These are phyloP conservation scores for Mycena metata DNA, from an alignment of 768 basidiomycete genomes.

Conservation along the genomic window DNA sequence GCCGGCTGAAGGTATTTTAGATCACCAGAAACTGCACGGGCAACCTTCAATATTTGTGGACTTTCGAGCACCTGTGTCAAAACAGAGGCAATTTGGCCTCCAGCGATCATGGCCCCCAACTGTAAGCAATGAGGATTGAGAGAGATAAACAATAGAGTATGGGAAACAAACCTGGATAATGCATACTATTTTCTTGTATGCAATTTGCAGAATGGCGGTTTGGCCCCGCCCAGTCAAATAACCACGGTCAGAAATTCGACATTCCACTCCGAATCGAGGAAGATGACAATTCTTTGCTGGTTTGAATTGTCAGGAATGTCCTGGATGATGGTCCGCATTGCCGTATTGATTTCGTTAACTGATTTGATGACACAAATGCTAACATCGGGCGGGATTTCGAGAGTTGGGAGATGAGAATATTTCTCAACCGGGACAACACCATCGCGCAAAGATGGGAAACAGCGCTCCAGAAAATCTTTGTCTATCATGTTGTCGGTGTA, in stretches of 20 bases:
- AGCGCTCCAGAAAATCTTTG: slow-evolving; percentile 33
- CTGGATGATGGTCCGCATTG: background rate
- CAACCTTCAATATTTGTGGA: background rate
- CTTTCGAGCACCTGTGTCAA: background rate
- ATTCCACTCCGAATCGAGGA: slow-evolving; percentile 12
- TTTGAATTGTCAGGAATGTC: slow-evolving; percentile 3
- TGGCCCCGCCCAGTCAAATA: slow-evolving; percentile 10
- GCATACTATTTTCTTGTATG: background rate
- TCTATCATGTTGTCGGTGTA: slow-evolving; percentile 36
- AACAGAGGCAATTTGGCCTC: background rate
- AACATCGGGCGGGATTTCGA: background rate
- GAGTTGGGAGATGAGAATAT: slow-evolving; percentile 36
- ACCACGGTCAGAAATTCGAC: background rate
- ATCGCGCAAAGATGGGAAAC: slow-evolving; percentile 40
- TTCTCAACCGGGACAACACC: slow-evolving; percentile 43
- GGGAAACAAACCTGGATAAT: background rate
- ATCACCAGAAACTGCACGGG: background rate
- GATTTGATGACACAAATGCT: background rate
- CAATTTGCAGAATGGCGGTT: background rate
- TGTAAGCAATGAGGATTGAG: background rate
- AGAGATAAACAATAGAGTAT: background rate
- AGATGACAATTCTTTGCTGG: background rate
- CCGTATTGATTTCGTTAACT: background rate
- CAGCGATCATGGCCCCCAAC: slow-evolving; percentile 8
- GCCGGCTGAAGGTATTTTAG: background rate